These are phyloP conservation scores for Rutstroemia sydowiana DNA, from an alignment of 2,329 filamentous ascomycete genomes.

Conservation along the genomic window DNA sequence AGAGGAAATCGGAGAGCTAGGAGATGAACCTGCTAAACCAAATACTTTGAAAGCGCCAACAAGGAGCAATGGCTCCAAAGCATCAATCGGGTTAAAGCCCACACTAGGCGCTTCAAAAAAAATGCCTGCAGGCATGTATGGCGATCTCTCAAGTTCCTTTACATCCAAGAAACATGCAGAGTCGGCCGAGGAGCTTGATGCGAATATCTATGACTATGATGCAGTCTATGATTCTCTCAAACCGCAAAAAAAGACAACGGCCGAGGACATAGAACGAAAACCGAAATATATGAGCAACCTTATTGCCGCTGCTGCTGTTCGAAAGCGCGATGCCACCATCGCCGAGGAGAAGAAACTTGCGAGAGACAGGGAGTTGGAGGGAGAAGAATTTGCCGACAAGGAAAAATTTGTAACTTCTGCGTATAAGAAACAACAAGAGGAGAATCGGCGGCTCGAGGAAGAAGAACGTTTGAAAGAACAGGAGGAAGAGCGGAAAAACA, in stretches of 20 bases:
- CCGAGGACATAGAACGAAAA: constrained; percentile 50
- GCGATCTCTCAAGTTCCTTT: constrained; percentile 59
- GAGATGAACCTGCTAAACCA: constrained; percentile 38
- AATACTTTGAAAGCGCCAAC: constrained; percentile 27
- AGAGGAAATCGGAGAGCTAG: constrained; percentile 55
- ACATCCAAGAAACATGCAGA: constrained; percentile 56
- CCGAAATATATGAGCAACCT: constrained; percentile 76
- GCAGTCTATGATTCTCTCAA: constrained; percentile 72
- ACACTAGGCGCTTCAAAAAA: constrained; percentile 18
- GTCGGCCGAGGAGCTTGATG: constrained; percentile 59
- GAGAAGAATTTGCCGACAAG: constrained; percentile 73
- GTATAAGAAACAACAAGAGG: constrained; percentile 75
- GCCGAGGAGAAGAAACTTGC: constrained; percentile 76
- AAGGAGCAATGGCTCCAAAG: constrained; percentile 29
- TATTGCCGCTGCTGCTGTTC: constrained; percentile 63
- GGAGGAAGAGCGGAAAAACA: constrained; percentile 55
- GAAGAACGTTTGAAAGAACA: constrained; percentile 63
- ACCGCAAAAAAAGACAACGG: constrained; percentile 49
- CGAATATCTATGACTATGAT: constrained; percentile 81
- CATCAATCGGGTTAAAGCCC: constrained; percentile 25
- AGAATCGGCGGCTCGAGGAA: constrained; percentile 61
- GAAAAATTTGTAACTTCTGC: constrained; percentile 81
- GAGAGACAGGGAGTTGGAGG: constrained; percentile 70
- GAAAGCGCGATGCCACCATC: constrained; percentile 70
- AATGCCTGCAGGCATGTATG: constrained; percentile 42